Percentiles rank a stretch among this genome's conserved stretches.
Evolutionary conservation across 1,284 basidiomycete species (phyloP).

Genomic region (Microbotryomycetes sp.): DNA sequence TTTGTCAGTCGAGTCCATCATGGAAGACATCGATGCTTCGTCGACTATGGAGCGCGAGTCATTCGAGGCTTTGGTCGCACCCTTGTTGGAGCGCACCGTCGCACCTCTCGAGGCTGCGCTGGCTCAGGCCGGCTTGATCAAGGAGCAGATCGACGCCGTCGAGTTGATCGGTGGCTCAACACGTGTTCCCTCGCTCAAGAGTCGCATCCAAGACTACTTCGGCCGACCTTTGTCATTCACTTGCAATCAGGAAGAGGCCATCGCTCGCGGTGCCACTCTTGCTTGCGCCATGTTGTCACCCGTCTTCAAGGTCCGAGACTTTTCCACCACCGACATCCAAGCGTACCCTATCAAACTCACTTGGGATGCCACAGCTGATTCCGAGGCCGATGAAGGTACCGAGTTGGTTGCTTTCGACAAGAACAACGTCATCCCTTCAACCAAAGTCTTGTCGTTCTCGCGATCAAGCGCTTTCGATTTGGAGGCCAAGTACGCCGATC

Average conservation of each 20-base stretch:
- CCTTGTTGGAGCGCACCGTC: constrained; percentile 53
- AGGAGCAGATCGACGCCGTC: constrained; percentile 58
- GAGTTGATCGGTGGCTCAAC: constrained; percentile 64
- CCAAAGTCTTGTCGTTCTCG: constrained; percentile 91
- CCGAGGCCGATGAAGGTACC: constrained; percentile 66
- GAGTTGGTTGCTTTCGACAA: constrained; percentile 78
- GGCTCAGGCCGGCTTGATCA: constrained; percentile 53
- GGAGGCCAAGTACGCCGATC: constrained; percentile 71
- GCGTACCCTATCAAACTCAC: constrained; percentile 79
- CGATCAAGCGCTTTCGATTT: constrained; percentile 78
- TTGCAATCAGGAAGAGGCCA: constrained; percentile 90
- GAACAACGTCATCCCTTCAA: constrained; percentile 72
- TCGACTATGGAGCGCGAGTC: constrained; percentile 56
- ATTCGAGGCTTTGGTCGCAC: constrained; percentile 55
- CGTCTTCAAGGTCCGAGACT: constrained; percentile 90
- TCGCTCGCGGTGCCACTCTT: constrained; percentile 88
- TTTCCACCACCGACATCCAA: constrained; percentile 73
- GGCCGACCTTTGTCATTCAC: constrained; percentile 73
- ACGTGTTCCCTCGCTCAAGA: constrained; percentile 62
- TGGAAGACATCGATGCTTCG: constrained; percentile 75
- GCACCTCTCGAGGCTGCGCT: constrained; percentile 56
- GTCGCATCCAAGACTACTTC: constrained; percentile 58
- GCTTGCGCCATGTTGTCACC: constrained; percentile 90
- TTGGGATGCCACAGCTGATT: constrained; percentile 69
- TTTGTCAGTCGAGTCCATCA: constrained; percentile 84